phyloP scores from a whole-genome alignment of 768 basidiomycete genomes.

The Suillus fuscotomentosus region DNA sequence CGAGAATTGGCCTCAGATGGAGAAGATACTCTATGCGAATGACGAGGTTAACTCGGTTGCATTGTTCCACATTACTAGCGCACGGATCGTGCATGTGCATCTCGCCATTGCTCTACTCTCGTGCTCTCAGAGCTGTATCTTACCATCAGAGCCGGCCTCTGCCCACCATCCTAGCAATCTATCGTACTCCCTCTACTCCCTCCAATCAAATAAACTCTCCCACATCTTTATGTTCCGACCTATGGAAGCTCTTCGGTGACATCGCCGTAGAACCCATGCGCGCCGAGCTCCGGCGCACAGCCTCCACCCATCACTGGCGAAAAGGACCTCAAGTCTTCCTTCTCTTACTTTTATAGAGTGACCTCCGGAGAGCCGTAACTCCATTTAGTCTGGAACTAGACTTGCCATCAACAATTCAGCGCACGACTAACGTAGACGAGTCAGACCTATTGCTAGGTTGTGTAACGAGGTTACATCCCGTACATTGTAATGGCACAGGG shows the following conservation, averaged over 20 bases:
- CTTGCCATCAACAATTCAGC: not conserved
- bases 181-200: slow-evolving; percentile 43
- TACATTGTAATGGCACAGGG: not conserved
- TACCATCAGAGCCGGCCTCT: slow-evolving; percentile 35
- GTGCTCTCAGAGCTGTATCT: slow-evolving; percentile 39
- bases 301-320: slow-evolving; percentile 33
- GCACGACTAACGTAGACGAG: not conserved
- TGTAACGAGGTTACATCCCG: too few species aligned
- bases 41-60: too few species aligned
- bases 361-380: not conserved
- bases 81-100: too few species aligned
- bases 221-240: slow-evolving; percentile 52
- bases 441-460: not conserved
- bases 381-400: not conserved
- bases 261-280: slow-evolving; percentile 81
- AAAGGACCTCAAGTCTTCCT: too few species aligned
- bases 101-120: too few species aligned
- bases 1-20: too few species aligned
- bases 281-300: slow-evolving; percentile 45
- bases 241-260: slow-evolving; percentile 53
- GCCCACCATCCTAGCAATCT: slow-evolving; percentile 46
- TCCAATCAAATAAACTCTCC: slow-evolving; percentile 45
- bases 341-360: not conserved
- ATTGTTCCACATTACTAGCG: too few species aligned
- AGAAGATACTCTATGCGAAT: too few species aligned